Conservation (phyloP, 2,329 filamentous ascomycete species). For the Alternaria ethzedia region DNA sequence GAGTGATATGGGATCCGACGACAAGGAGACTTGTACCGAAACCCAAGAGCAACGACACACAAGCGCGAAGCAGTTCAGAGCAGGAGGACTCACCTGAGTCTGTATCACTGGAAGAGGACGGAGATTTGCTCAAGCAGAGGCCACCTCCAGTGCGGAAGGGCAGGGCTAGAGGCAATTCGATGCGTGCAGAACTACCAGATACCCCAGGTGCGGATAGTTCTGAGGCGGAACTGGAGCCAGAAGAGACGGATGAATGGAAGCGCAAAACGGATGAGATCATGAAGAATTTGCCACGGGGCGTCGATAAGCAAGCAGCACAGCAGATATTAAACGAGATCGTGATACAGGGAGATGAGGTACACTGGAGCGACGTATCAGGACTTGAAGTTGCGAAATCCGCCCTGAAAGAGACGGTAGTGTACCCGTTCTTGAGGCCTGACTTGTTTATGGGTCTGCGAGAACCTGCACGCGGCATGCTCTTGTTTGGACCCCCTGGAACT, state of each 20-base stretch:
- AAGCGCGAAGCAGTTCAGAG: constrained; percentile 24
- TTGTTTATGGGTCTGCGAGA: constrained; percentile 95
- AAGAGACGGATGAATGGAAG: constrained; percentile 47
- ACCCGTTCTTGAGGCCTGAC: constrained; percentile 93
- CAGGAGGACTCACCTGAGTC: constrained; percentile 26
- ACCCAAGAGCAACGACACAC: constrained; percentile 19
- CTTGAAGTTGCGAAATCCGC: constrained; percentile 89
- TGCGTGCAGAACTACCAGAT: constrained; percentile 39
- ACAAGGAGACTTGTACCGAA: constrained; percentile 17
- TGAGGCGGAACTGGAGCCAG: constrained; percentile 26
- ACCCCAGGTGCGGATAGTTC: constrained; percentile 40
- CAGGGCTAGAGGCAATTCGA: constrained; percentile 37
- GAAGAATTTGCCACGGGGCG: constrained; percentile 78
- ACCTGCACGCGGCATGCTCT: constrained; percentile 90
- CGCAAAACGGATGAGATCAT: constrained; percentile 58
- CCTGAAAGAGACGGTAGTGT: constrained; percentile 93
- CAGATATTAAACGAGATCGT: constrained; percentile 97
- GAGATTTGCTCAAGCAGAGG: constrained; percentile 22
- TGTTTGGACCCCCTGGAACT: constrained; percentile 97
- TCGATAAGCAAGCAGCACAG: constrained; percentile 82
- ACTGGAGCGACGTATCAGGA: constrained; percentile 92
- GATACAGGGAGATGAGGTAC: constrained; percentile 90
- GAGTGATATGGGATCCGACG: constrained; percentile 17
- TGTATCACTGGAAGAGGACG: constrained; percentile 28
- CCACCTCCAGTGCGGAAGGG: constrained; percentile 34